phyloP scores from a whole-genome alignment of 73 alveolate species.

The Symbiodinium natans region DNA sequence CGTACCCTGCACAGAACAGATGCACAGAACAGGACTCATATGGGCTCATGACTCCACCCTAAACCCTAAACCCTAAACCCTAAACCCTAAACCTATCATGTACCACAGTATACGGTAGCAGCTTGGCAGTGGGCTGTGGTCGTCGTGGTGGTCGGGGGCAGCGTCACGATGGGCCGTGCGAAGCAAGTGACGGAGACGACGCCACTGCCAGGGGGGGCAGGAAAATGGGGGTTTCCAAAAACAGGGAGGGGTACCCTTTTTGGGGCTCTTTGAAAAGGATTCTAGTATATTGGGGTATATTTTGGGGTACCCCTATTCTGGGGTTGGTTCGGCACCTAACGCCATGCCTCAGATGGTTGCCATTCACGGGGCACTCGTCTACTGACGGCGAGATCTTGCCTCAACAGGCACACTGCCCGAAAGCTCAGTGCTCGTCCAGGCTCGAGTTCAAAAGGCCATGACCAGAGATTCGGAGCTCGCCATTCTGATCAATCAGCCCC shows the following conservation, averaged over 20 bases:
- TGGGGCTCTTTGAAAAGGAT: too few species aligned
- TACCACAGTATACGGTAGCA: too few species aligned
- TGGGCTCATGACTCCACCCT: not conserved
- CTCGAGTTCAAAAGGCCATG: not conserved
- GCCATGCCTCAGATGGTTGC: constrained; percentile 46
- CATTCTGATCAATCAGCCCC: constrained; percentile 47
- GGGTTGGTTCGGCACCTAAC: too few species aligned
- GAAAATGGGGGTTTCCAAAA: too few species aligned
- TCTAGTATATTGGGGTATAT: too few species aligned
- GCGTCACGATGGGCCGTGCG: constrained; percentile 58
- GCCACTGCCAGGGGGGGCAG: constrained; percentile 27
- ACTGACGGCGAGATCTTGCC: constrained; percentile 73
- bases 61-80: too few species aligned
- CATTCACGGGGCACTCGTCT: constrained; percentile 79
- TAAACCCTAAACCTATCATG: too few species aligned
- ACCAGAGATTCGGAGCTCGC: constrained; percentile 29
- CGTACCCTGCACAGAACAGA: not conserved
- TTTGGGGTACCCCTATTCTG: too few species aligned
- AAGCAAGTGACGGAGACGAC: constrained; percentile 50
- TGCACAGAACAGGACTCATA: not conserved
- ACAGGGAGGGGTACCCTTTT: too few species aligned
- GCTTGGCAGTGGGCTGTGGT: constrained; percentile 2
- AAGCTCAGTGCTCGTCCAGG: not conserved
- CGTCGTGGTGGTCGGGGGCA: constrained; percentile 57
- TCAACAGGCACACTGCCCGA: not conserved